Evolutionary conservation across 352 stramenopile species (phyloP), one percentile per base, ranked within the genome.

Genomic region (Phytophthora pistaciae): DNA sequence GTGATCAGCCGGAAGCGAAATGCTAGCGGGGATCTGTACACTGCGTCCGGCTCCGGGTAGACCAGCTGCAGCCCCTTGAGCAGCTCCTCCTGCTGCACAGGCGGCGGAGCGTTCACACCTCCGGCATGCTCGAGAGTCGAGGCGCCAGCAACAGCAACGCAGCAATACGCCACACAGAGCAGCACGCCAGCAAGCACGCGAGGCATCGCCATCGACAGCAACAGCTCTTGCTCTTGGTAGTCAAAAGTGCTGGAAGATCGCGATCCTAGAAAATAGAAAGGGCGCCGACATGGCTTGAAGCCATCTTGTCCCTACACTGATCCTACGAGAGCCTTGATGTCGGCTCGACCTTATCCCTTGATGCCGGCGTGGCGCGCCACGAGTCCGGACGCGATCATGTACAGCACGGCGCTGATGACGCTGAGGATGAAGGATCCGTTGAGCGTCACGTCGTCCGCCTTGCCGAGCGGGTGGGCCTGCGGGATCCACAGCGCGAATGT

Each of bases 401-500:
- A 92, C 31, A 90, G 78, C 48, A 80, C 57, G 1, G 81, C 60
- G 5, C 80, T 80, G 31, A 90, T 60, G 1, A 92, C 71, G 38
- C 68, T 82, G 6, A 91, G 56, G 9, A 91, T 48, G 76, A 92
- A 91, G 23, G 85, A 84, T 20, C 77, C 81, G 20, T 79, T 85
- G 70, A 88, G 69, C 56, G 65, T 77, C 14, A 91, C 82, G 59
- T 90, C 78, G 79, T 91, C 83, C 8, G 68, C 74, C 67, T 91
- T 89, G 53, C 74, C 58, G 33, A 92, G 78, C 52, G 82, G 64
- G 50, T 78, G 75, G 40, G 78, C 63, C 72, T 92, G 85, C 9
- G 69, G 70, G 60, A 92, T 71, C 85, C 85, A 92, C n/a, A 86
- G 64, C 23, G 78, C 44, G 70, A 90, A 91, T 60, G 79, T 85